Percentiles rank a stretch among this genome's conserved stretches.
Evolutionary conservation across 495 filamentous ascomycete genomes (phyloP).

Genomic region (Podospora pseudoanserina): DNA sequence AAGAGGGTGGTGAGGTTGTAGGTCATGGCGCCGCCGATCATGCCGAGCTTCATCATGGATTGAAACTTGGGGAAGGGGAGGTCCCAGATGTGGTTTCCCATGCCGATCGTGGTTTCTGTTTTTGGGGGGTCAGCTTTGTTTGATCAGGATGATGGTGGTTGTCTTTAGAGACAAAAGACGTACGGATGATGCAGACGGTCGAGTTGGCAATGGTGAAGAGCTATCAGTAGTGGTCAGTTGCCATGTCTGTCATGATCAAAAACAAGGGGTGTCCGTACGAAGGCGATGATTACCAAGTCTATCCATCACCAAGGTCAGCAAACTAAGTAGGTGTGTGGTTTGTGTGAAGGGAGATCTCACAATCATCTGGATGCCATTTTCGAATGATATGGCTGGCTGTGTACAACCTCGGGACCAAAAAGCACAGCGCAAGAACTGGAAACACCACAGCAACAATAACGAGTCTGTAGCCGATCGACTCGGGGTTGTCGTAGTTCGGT

Average conservation of each 20-base stretch:
- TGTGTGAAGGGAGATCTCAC: slow-evolving; percentile 15
- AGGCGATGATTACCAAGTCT: slow-evolving; percentile 13
- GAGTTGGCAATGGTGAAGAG: slow-evolving; percentile 9
- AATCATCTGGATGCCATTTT: slow-evolving; percentile 28
- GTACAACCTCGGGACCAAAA: slow-evolving; percentile 25
- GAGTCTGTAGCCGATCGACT: slow-evolving; percentile 22
- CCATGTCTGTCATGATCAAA: no score
- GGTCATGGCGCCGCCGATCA: slow-evolving; percentile 23
- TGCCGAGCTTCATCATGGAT: slow-evolving; percentile 19
- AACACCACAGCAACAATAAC: slow-evolving; percentile 21
- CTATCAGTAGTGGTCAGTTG: background rate
- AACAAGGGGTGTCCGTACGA: background rate
- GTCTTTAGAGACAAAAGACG: background rate
- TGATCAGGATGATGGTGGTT: no score
- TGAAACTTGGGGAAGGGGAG: background rate
- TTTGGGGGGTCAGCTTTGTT: background rate
- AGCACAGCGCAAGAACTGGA: slow-evolving; percentile 20
- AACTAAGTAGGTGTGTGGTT: background rate
- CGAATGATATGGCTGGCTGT: slow-evolving; percentile 22
- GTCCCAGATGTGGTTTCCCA: slow-evolving; percentile 17
- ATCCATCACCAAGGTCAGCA: slow-evolving; percentile 6
- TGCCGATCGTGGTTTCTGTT: slow-evolving; percentile 5
- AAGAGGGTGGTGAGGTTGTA: slow-evolving; percentile 32
- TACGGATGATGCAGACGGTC: slow-evolving; percentile 13
- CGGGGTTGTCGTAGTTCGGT: slow-evolving; percentile 30